Evolutionary conservation across 129 eudicot genomes (phyloP).

Genomic region (Erigeron canadensis): DNA sequence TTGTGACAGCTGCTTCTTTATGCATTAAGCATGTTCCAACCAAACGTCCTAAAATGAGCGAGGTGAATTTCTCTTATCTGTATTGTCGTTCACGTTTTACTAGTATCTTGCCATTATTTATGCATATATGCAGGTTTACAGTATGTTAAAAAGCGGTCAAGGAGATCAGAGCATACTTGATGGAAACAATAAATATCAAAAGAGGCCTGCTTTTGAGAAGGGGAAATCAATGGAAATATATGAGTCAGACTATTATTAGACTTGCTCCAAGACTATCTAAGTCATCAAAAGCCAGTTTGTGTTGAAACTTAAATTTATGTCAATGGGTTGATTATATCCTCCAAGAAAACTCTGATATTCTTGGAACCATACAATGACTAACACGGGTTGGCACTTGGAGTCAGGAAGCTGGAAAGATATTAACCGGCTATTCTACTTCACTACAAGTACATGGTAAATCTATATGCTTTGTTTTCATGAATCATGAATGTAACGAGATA

Average conservation of each 20-base stretch:
- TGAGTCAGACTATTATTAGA: constrained; percentile 40
- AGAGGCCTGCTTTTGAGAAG: constrained; percentile 55
- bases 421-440: background rate
- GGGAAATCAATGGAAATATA: constrained; percentile 44
- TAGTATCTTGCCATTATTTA: constrained; percentile 1
- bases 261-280: constrained; percentile 33
- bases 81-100: constrained; percentile 5
- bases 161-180: constrained; percentile 30
- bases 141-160: constrained; percentile 61
- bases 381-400: constrained; percentile 18
- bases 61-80: constrained; percentile 37
- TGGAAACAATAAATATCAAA: constrained; percentile 41
- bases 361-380: constrained; percentile 12
- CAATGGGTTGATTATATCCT: constrained; percentile 3
- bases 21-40: constrained; percentile 63
- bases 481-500: constrained; percentile 11
- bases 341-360: background rate
- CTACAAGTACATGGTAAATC: background rate
- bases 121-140: constrained; percentile 49
- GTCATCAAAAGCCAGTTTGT: constrained; percentile 42
- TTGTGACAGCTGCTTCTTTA: constrained; percentile 51
- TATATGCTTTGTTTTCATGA: constrained; percentile 6
- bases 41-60: constrained; percentile 74
- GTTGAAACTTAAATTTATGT: constrained; percentile 26
- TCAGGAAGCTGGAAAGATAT: background rate